Evolutionary conservation across 2,329 filamentous ascomycete genomes (phyloP), one percentile per base, ranked within the genome.

Genomic region (Orbilia javanica): DNA sequence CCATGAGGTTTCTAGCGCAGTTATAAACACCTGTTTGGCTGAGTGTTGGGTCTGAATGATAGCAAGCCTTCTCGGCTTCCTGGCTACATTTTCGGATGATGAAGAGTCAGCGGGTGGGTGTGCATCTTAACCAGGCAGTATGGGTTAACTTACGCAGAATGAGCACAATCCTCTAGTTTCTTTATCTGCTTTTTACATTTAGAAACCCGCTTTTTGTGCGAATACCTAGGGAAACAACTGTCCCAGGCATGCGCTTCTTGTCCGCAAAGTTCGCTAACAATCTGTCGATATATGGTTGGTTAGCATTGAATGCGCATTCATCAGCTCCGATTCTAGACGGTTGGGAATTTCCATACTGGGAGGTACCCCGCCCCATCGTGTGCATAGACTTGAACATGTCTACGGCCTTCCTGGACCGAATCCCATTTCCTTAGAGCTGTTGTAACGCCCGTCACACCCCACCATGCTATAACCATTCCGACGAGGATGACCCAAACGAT

Each of bases 401-500:
- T 67, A 20, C 42, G 60, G 11, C 55, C 34, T 25, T 70, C 73
- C 15, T 71, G 66, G 36, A 66, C 62, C 27, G 66, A 20, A 25
- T 77, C 57, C 73, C 65, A 69, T 39, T 71, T 77, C 52, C 73
- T 77, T 29, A 77, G 5, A 20, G 73, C 73, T 39, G 73, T 77
- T 36, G 73, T 77, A 25, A 77, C 42, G 25, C 73, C 73, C n/a
- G 73, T 77, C 4, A 77, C 52, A 8, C 73, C 73, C 53, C 66
- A 66, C 73, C 73, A 77, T 8, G 73, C 73, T 52, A 77, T 77
- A 5, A 77, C 31, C 73, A 77, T 77, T 10, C 73, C 73, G 22
- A 77, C 25, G 4, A 77, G 25, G 39, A 77, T 70, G 31, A 77
- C 73, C 73, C 73, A 77, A 36, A 77, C 48, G 31, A 77, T 77